Conservation (phyloP, 305 asterid genomes). For the Euphrasia arctica region DNA sequence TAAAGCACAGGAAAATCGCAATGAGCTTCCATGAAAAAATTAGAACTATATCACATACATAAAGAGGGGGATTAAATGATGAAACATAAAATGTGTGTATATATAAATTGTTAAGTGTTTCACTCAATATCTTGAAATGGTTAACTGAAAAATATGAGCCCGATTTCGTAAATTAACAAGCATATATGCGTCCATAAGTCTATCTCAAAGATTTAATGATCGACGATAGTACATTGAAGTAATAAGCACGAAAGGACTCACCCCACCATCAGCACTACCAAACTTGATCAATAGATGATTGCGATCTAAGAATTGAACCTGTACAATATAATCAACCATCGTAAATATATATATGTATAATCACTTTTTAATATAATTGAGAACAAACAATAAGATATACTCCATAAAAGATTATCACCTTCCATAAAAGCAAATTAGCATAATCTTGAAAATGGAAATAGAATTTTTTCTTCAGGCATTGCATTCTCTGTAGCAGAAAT, state of each 20-base stretch:
- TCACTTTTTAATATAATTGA: not conserved
- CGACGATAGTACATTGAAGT: constrained; percentile 16
- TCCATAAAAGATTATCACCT: constrained; percentile 43
- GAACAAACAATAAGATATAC: constrained; percentile 6
- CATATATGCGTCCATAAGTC: not conserved
- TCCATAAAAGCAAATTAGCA: constrained; percentile 90
- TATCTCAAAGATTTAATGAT: not conserved
- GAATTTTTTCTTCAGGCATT: constrained; percentile 93
- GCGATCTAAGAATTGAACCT: constrained; percentile 97
- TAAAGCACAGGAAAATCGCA: constrained; percentile 30
- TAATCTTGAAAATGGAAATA: constrained; percentile 97
- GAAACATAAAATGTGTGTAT: not conserved
- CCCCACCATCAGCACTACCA: constrained; percentile 98
- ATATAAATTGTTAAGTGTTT: too few species aligned
- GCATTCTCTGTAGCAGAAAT: constrained; percentile 63
- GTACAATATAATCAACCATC: constrained; percentile 31
- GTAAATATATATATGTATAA: constrained; percentile 27
- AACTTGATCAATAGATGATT: constrained; percentile 88
- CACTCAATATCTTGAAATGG: not conserved
- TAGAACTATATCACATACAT: constrained; percentile 11
- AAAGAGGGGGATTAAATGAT: constrained; percentile 5
- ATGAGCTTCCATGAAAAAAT: constrained; percentile 5
- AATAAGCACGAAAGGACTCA: constrained; percentile 44
- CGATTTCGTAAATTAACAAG: not conserved
- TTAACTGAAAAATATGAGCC: not conserved